Evolutionary conservation across 306 rosid species (phyloP).

Genomic region (Luffa aegyptiaca): DNA sequence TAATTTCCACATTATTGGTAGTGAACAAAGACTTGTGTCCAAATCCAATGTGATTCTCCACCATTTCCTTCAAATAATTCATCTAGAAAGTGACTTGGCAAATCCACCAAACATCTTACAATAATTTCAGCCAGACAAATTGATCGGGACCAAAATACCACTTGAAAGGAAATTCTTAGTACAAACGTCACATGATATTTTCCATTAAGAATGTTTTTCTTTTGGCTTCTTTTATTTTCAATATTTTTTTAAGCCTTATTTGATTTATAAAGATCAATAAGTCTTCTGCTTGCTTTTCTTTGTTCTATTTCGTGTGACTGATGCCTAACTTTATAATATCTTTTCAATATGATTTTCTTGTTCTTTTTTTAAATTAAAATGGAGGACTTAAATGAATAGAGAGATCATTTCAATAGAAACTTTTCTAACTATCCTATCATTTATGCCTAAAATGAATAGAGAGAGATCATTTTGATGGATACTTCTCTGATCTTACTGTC

Average conservation of each 20-base stretch:
- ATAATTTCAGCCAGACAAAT: not conserved
- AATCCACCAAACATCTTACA: not conserved
- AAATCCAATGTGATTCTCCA: not conserved
- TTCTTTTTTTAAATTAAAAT: not conserved
- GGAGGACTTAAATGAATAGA: not conserved
- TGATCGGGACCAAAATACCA: not conserved
- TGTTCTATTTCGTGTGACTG: not conserved
- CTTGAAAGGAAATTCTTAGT: not conserved
- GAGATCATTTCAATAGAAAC: not conserved
- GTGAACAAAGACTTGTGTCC: not conserved
- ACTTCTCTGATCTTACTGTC: not conserved
- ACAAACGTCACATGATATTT: not conserved
- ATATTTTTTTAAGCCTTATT: not conserved
- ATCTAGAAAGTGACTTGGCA: not conserved
- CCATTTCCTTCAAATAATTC: not conserved
- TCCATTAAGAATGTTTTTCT: not conserved
- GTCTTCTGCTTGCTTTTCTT: not conserved
- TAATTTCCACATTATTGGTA: not conserved
- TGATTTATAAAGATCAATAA: not conserved
- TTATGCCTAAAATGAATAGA: not conserved
- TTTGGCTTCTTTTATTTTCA: not conserved
- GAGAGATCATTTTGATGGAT: not conserved
- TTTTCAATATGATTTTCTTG: not conserved
- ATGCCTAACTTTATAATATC: not conserved
- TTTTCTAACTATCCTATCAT: not conserved